These are phyloP conservation scores for Corylus heterophylla DNA, from an alignment of 306 rosid genomes.

Conservation along the genomic window DNA sequence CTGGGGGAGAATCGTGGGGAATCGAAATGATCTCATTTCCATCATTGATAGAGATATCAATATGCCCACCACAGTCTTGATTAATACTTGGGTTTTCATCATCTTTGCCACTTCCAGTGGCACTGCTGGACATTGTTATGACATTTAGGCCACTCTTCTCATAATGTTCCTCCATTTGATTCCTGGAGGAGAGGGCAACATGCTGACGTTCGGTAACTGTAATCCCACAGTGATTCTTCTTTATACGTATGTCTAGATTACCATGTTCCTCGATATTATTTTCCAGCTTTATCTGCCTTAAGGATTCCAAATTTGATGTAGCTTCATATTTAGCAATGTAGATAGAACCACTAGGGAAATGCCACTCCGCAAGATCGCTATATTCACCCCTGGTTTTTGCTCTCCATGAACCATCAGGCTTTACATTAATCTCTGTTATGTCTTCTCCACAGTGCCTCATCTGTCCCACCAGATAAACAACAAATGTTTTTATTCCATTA, in stretches of 20 bases:
- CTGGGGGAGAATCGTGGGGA: constrained; percentile 56
- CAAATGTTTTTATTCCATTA: constrained; percentile 18
- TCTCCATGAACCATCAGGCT: constrained; percentile 98
- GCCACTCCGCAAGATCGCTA: constrained; percentile 78
- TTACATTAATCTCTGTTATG: constrained; percentile 81
- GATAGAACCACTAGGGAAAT: constrained; percentile 65
- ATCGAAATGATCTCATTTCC: constrained; percentile 77
- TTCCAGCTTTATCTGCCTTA: constrained; percentile 77
- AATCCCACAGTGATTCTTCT: constrained; percentile 70
- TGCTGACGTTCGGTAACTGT: constrained; percentile 64
- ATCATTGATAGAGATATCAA: constrained; percentile 62
- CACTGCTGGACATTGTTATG: constrained; percentile 96
- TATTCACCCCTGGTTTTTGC: constrained; percentile 69
- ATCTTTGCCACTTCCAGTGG: constrained; percentile 82
- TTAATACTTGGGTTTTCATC: constrained; percentile 91
- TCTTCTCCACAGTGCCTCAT: constrained; percentile 92
- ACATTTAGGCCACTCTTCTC: constrained; percentile 63
- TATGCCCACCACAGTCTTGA: constrained; percentile 68
- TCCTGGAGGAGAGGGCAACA: constrained; percentile 56
- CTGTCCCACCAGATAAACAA: constrained; percentile 43
- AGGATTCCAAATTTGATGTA: constrained; percentile 44
- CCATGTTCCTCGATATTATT: constrained; percentile 63
- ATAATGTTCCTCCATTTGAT: constrained; percentile 51
- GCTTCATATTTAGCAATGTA: constrained; percentile 44
- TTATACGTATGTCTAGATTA: constrained; percentile 66